Conservation (phyloP, 2,329 filamentous ascomycete species). For the Ilyonectria robusta region DNA sequence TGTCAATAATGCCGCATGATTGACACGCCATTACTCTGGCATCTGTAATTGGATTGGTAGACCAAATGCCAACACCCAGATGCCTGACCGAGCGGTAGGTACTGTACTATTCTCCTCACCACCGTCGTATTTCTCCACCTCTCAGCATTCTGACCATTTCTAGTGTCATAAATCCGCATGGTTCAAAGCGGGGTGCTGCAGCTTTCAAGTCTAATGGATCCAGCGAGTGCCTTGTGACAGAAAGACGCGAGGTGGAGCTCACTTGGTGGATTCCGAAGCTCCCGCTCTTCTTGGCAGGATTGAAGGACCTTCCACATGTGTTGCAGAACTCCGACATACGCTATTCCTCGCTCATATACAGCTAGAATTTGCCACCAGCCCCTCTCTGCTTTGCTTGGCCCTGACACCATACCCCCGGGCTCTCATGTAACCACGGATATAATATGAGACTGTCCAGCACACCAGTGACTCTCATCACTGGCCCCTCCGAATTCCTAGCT, state of each 20-base stretch:
- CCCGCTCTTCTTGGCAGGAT: conserved; percentile 8
- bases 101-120: not conserved
- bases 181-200: too few species aligned
- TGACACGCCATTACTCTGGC: conserved; percentile 9
- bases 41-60: not conserved
- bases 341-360: not conserved
- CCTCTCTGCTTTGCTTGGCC: not conserved
- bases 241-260: not conserved
- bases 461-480: not conserved
- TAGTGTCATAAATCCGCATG: not conserved
- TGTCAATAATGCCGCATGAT: not conserved
- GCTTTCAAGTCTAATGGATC: not conserved
- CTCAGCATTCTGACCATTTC: not conserved
- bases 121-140: conserved; percentile 9
- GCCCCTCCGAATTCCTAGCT: not conserved
- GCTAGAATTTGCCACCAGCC: not conserved
- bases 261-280: not conserved
- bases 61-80: conserved; percentile 15
- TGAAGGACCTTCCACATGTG: conserved; percentile 36
- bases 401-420: not conserved
- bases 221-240: conserved; percentile 1
- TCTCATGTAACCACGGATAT: not conserved
- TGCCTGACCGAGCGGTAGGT: conserved; percentile 16
- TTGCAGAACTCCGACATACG: conserved; percentile 22
- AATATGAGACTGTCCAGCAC: not conserved